Evolutionary conservation across 139 green algal species (phyloP).

Genomic region (Diplosphaera chodatii): DNA sequence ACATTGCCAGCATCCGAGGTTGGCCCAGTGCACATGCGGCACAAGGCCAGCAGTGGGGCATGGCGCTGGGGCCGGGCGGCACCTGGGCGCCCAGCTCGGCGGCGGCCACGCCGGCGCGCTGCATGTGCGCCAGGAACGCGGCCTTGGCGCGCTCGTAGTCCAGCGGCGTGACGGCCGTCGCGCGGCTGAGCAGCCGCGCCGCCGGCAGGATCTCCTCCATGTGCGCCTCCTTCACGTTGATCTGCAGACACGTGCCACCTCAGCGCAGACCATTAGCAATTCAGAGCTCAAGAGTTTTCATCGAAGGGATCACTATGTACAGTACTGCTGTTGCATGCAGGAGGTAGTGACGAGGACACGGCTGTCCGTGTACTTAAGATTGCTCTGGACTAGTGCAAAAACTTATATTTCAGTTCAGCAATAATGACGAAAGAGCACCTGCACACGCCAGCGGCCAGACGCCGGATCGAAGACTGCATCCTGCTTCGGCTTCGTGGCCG

Average conservation of each 20-base stretch:
- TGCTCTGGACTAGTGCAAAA: no score
- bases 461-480: not conserved
- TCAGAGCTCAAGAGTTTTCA: no score
- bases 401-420: no score
- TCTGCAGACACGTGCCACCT: conserved; percentile 14
- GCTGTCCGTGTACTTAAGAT: no score
- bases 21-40: no score
- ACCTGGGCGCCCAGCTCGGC: conserved; percentile 18
- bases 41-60: not conserved
- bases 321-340: no score
- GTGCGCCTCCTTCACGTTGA: conserved; percentile 65
- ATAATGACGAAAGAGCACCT: conserved; percentile 12
- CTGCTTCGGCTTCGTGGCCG: not conserved
- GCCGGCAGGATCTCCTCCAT: conserved; percentile 85
- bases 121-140: conserved; percentile 58
- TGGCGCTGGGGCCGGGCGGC: not conserved
- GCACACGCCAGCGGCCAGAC: conserved; percentile 28
- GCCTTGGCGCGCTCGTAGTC: conserved; percentile 73
- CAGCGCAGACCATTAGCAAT: no score
- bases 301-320: no score
- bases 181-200: conserved; percentile 62
- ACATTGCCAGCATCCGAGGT: no score
- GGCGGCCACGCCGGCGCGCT: conserved; percentile 8
- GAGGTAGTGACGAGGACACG: no score
- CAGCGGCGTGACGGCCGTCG: conserved; percentile 21